These are phyloP conservation scores for Fusarium staphyleae DNA, from an alignment of 2,329 filamentous ascomycete genomes.

Conservation along the genomic window DNA sequence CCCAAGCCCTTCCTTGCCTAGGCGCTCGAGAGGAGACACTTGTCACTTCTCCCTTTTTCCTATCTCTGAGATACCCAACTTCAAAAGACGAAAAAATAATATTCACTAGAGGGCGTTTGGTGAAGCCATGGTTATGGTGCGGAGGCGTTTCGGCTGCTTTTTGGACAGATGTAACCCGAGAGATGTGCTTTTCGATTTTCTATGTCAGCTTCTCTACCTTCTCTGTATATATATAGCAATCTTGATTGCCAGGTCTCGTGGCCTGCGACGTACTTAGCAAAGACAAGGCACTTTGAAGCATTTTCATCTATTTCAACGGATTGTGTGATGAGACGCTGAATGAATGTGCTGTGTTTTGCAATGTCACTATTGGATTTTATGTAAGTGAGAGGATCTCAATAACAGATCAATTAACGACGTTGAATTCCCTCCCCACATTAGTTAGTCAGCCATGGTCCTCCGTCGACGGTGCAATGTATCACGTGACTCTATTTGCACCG, in stretches of 20 bases:
- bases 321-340: neutral
- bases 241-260: constrained; percentile 4
- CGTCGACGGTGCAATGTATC: too few species aligned
- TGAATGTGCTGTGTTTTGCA: too few species aligned
- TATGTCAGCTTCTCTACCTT: constrained; percentile 25
- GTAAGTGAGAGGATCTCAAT: too few species aligned
- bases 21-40: constrained; percentile 2
- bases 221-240: constrained; percentile 28
- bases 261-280: constrained; percentile 19
- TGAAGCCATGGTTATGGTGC: neutral
- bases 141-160: constrained; percentile 19
- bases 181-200: constrained; percentile 6
- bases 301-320: neutral
- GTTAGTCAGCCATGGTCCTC: constrained; percentile 19
- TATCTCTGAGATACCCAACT: constrained; percentile 23
- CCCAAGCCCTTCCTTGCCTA: constrained; percentile 31
- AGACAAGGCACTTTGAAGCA: constrained; percentile 7
- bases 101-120: neutral
- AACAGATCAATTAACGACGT: constrained; percentile 5
- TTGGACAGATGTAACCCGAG: constrained; percentile 14
- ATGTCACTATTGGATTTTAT: too few species aligned
- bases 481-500: too few species aligned
- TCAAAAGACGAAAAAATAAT: neutral
- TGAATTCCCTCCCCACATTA: constrained; percentile 22
- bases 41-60: neutral